phyloP scores from a whole-genome alignment of 2,329 filamentous ascomycete genomes.

The Calonectria ilicicola region DNA sequence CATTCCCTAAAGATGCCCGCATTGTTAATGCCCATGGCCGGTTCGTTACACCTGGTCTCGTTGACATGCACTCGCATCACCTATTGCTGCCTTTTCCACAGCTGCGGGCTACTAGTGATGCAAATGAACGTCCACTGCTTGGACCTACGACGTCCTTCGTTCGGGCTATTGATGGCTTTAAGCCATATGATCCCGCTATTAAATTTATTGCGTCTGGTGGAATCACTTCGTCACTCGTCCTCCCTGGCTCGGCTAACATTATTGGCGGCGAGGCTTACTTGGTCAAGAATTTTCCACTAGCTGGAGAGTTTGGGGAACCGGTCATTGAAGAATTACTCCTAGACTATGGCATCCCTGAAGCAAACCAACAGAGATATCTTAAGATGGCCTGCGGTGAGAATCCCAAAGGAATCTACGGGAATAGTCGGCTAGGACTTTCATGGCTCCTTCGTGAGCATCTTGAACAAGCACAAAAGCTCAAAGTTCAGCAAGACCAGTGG shows the following conservation, averaged over 20 bases:
- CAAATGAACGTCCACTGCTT: neutral
- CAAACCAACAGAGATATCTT: conserved; percentile 52
- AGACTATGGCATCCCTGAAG: conserved; percentile 50
- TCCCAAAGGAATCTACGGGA: conserved; percentile 51
- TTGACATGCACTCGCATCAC: conserved; percentile 17
- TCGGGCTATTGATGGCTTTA: conserved; percentile 12
- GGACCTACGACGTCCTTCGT: conserved; percentile 1
- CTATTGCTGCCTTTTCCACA: neutral
- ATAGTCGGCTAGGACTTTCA: conserved; percentile 55
- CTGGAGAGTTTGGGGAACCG: conserved; percentile 50
- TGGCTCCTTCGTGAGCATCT: conserved; percentile 53
- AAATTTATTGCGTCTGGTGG: conserved; percentile 46
- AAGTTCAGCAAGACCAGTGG: neutral
- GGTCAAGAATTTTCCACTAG: conserved; percentile 53
- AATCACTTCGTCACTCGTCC: conserved; percentile 58
- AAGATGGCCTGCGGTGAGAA: conserved; percentile 62
- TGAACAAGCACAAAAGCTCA: neutral
- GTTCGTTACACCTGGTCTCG: conserved; percentile 12
- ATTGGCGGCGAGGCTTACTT: conserved; percentile 58
- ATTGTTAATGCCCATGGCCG: neutral
- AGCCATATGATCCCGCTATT: conserved; percentile 3
- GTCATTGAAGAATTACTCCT: conserved; percentile 56
- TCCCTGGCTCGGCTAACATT: conserved; percentile 58
- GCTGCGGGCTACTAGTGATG: neutral
- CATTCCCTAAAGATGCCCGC: neutral